phyloP scores from a whole-genome alignment of 345 rosid species.

The Aethionema arabicum region DNA sequence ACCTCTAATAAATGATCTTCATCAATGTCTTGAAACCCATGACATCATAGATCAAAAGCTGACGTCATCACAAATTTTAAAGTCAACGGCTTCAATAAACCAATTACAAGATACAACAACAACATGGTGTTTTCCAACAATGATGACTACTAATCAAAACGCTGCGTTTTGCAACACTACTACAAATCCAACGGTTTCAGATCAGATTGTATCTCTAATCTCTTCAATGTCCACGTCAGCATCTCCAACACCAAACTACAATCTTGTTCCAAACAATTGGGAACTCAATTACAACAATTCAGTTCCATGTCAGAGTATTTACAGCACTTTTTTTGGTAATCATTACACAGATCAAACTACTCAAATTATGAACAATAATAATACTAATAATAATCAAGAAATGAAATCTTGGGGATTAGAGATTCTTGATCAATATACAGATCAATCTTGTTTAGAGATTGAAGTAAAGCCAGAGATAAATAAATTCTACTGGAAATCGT shows the following conservation, averaged over 20 bases:
- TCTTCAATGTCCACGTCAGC: slow-evolving; percentile 44
- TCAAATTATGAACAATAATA: slow-evolving; percentile 23
- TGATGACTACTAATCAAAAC: slow-evolving; percentile 32
- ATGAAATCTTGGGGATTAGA: slow-evolving; percentile 36
- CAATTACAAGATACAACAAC: slow-evolving; percentile 35
- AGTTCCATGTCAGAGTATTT: slow-evolving; percentile 35
- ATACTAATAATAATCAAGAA: slow-evolving; percentile 17
- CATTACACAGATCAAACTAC: slow-evolving; percentile 30
- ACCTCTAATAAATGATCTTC: slow-evolving; percentile 46
- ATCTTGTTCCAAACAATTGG: slow-evolving; percentile 51
- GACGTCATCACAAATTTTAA: slow-evolving; percentile 28
- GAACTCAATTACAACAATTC: slow-evolving; percentile 33
- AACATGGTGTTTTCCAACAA: slow-evolving; percentile 28
- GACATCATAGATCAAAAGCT: slow-evolving; percentile 42
- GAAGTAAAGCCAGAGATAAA: slow-evolving; percentile 40
- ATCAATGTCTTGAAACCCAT: slow-evolving; percentile 45
- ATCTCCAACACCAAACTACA: slow-evolving; percentile 53
- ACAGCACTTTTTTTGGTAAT: slow-evolving; percentile 36
- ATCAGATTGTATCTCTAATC: slow-evolving; percentile 34
- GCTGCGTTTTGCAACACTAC: slow-evolving; percentile 39
- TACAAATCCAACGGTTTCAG: slow-evolving; percentile 42
- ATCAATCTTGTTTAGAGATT: slow-evolving; percentile 27
- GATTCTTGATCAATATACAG: slow-evolving; percentile 30
- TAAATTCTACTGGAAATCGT: slow-evolving; percentile 34
- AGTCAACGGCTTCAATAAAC: slow-evolving; percentile 39